Evolutionary conservation across 495 filamentous ascomycete species (phyloP).

Genomic region (Echria macrotheca): DNA sequence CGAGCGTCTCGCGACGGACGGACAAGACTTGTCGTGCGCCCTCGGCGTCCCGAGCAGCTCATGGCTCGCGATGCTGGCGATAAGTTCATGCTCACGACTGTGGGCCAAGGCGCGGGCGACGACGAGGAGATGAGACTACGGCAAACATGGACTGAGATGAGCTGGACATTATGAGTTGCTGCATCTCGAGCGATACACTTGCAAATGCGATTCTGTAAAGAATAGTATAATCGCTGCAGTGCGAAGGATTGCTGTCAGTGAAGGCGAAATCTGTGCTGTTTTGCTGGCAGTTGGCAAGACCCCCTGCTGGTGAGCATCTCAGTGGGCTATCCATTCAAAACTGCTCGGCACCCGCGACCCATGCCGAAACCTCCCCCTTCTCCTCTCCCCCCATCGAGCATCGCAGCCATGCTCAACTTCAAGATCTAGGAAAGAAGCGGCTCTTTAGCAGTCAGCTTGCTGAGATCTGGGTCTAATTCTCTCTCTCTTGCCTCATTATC

Average conservation of each 20-base stretch:
- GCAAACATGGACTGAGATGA: too few species aligned
- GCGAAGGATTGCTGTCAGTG: too few species aligned
- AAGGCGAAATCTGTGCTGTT: too few species aligned
- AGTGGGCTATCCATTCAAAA: conserved; percentile 36
- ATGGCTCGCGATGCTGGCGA: too few species aligned
- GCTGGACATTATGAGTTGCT: too few species aligned
- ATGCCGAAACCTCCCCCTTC: conserved; percentile 31
- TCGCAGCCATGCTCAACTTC: conserved; percentile 41
- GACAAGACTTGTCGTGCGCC: too few species aligned
- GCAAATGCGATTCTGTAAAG: too few species aligned
- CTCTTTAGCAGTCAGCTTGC: conserved; percentile 44
- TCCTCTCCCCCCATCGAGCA: conserved; percentile 40
- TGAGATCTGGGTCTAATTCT: conserved; percentile 31
- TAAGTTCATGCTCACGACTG: conserved; percentile 8
- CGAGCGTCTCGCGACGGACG: conserved; percentile 17
- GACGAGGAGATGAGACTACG: too few species aligned
- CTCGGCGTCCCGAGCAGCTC: too few species aligned
- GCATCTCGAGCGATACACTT: too few species aligned
- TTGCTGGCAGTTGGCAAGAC: conserved; percentile 8
- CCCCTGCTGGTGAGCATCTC: conserved; percentile 12
- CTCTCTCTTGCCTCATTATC: conserved; percentile 10
- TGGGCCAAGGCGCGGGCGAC: too few species aligned
- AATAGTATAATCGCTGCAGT: too few species aligned
- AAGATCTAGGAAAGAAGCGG: conserved; percentile 46
- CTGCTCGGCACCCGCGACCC: conserved; percentile 34